Evolutionary conservation across 2,329 filamentous ascomycete genomes (phyloP).

Genomic region (Phyllosticta ampelicida): DNA sequence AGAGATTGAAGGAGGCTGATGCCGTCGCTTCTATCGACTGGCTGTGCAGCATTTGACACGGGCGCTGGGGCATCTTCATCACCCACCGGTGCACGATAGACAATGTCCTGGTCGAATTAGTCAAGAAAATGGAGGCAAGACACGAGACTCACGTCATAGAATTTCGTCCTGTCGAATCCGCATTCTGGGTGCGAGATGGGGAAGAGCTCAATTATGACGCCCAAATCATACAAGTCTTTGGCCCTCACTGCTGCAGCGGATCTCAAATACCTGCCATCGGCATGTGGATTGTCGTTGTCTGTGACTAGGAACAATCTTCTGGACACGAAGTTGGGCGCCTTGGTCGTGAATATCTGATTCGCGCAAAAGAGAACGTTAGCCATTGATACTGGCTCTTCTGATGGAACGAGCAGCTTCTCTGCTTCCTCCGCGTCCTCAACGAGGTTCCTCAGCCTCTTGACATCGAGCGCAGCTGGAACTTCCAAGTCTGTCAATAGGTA

Average conservation of each 20-base stretch:
- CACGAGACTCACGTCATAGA: constrained; percentile 64
- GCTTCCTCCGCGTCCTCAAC: constrained; percentile 69
- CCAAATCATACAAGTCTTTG: constrained; percentile 89
- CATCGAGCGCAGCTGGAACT: constrained; percentile 74
- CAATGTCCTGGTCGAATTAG: constrained; percentile 56
- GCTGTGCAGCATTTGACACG: constrained; percentile 44
- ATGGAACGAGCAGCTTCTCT: constrained; percentile 57
- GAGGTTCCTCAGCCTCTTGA: constrained; percentile 65
- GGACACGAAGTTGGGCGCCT: constrained; percentile 87
- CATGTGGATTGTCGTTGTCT: constrained; percentile 80
- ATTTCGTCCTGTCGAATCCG: constrained; percentile 70
- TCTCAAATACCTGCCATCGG: constrained; percentile 57
- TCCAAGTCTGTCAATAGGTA: constrained; percentile 85
- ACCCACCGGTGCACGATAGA: constrained; percentile 60
- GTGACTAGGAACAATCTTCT: constrained; percentile 91
- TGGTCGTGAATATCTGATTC: constrained; percentile 93
- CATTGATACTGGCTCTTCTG: constrained; percentile 64
- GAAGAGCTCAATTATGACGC: constrained; percentile 85
- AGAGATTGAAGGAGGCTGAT: constrained; percentile 69
- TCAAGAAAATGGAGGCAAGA: neutral
- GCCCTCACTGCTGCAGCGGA: constrained; percentile 75
- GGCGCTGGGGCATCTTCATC: constrained; percentile 57
- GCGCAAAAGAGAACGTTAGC: constrained; percentile 86
- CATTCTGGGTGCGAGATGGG: constrained; percentile 64
- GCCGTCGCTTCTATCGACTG: constrained; percentile 61